Evolutionary conservation across 2,329 filamentous ascomycete genomes (phyloP).

Genomic region (Fusarium denticulatum): DNA sequence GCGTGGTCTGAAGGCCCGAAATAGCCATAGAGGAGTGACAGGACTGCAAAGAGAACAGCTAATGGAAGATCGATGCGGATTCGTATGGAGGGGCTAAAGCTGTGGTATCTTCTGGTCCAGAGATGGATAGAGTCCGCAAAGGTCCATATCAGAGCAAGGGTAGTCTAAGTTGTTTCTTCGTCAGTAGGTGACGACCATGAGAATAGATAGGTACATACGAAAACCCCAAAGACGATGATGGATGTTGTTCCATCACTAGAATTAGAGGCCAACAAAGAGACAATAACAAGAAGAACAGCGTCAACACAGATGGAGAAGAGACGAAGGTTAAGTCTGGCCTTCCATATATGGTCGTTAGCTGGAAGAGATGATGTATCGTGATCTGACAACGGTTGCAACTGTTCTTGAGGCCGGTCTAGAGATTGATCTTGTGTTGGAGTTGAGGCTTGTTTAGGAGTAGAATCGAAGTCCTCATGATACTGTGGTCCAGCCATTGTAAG

Average conservation of each 20-base stretch:
- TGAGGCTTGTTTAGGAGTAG: not conserved
- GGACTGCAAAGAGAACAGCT: not conserved
- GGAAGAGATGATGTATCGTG: not conserved
- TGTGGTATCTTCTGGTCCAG: not conserved
- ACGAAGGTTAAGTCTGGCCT: conserved; percentile 20
- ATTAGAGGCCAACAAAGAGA: conserved; percentile 1
- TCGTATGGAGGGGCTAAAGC: not conserved
- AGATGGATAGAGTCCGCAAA: conserved; percentile 1
- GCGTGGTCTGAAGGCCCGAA: conserved; percentile 4
- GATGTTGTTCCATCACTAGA: not conserved
- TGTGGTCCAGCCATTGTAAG: conserved; percentile 3
- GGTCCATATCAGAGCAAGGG: conserved; percentile 11
- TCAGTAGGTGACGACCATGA: not conserved
- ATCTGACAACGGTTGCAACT: not conserved
- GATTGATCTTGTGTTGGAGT: not conserved
- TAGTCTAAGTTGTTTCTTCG: not conserved
- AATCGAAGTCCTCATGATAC: not conserved
- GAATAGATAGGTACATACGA: not conserved
- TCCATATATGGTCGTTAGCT: not conserved
- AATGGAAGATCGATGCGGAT: conserved; percentile 4
- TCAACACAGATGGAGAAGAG: conserved; percentile 25
- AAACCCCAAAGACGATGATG: conserved; percentile 6
- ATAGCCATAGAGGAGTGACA: not conserved
- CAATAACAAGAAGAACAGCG: conserved; percentile 6
- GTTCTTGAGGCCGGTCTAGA: not conserved